Evolutionary conservation across 2,329 filamentous ascomycete genomes (phyloP), one percentile per base, ranked within the genome.

Genomic region (Helminthosporium solani): DNA sequence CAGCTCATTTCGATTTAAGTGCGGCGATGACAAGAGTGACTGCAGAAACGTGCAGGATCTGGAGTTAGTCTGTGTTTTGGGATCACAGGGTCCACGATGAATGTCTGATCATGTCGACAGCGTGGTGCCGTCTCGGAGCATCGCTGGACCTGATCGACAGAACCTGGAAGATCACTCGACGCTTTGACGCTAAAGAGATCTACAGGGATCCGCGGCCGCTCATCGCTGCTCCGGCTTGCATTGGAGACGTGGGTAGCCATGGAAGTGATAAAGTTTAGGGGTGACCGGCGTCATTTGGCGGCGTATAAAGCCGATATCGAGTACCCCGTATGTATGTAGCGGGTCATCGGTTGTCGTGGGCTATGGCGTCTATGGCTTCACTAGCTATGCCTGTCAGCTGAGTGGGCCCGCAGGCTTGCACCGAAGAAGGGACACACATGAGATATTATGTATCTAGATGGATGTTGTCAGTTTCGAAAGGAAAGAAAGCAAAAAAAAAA

Each of bases 251-350:
- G 7, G 40, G 19, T 19, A 16, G 20, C n/a, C 27, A 20, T 11
- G 16, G 38, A 42, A 16, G 21, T 19, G 28, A 42, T 42, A 42
- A 42, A 35, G 40, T 42, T 42, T 42, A 25, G 30, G 14, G 23
- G 14, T 16, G 7, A 25, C 38, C 38, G 27, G 38, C 23, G 16
- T 30, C 25, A 6, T 31, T 31, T 31, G 28, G 28, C 14, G 28
- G 7, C 7, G 9, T 18, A 18, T 18, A 6, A 12, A 21, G n/a
- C 23, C 33, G 40, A 42, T 23, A 25, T 31, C 19, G 27, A 42
- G 33, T 15, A n/a, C n/a, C n/a, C n/a, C n/a, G n/a, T n/a, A n/a
- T n/a, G n/a, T n/a, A n/a, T n/a, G n/a, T n/a, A 12, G 14, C 19
- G 27, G 8, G n/a, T 7, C 23, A 34, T 16, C 16, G 20, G 19